These are phyloP conservation scores for Leersia perrieri DNA, from an alignment of 176 grass and related monocot species.

Conservation along the genomic window DNA sequence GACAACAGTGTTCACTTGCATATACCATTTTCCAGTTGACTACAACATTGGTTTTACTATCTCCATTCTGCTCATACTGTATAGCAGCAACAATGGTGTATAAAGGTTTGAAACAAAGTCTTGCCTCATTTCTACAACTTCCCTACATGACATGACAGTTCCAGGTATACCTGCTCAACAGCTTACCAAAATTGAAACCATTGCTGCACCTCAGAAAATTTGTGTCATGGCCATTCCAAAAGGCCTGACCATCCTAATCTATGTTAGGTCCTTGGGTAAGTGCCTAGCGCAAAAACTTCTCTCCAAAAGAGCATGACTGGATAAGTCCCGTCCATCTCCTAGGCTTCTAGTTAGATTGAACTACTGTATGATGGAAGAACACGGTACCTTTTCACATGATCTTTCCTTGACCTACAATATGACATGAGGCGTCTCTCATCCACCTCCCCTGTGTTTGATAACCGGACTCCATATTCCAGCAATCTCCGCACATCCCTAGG, in stretches of 20 bases:
- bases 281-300: conserved; percentile 26
- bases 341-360: background rate
- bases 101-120: background rate
- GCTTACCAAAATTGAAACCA: conserved; percentile 9
- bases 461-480: conserved; percentile 46
- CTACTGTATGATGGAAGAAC: conserved; percentile 45
- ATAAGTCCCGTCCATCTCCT: background rate
- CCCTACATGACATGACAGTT: background rate
- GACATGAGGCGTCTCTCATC: conserved; percentile 35
- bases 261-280: background rate
- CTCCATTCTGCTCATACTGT: background rate
- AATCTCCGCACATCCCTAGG: conserved; percentile 46
- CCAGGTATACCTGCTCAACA: background rate
- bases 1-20: background rate
- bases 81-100: background rate
- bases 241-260: background rate
- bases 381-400: conserved; percentile 60
- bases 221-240: conserved; percentile 28
- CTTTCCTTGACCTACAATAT: conserved; percentile 59
- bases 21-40: background rate
- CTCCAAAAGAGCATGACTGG: background rate
- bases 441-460: conserved; percentile 48
- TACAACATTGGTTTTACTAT: background rate
- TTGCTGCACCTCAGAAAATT: background rate
- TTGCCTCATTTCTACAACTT: background rate